Evolutionary conservation across 164 flowering plant genomes (phyloP), one percentile per base, ranked within the genome.

Genomic region (Umbilicus rupestris): DNA sequence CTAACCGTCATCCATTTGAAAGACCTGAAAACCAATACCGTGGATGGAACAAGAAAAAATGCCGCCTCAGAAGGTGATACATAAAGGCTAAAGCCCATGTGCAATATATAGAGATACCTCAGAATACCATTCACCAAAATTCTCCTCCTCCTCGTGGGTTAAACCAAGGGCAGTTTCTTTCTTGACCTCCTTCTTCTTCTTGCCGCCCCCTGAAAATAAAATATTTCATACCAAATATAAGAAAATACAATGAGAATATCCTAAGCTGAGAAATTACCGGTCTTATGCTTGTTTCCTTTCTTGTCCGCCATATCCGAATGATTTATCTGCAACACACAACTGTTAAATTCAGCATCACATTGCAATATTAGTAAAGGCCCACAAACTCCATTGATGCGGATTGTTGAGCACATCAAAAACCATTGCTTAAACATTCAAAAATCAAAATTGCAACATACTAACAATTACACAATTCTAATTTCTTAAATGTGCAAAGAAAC

Each of bases 81-180:
- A 55, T 14, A 63, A n/a, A n/a, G n/a, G n/a, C n/a, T n/a, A n/a
- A 39, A 8, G 15, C 17, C 4, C 65, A 35, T 10, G 41, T 41
- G 1, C 17, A 63, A 17, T 26, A 14, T 63, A 4, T 17, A 14
- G 63, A 31, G 49, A 55, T 80, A 92, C 98, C 96, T 93, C 97
- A n/a, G 96, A 85, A 68, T 93, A 93, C 97, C 98, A 93, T 64
- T 93, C 98, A 49, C 97, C 98, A 49, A 93, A 93, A 73, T 90
- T 90, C 17, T 84, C 98, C 70, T 90, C 94, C 73, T 90, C 90
- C 78, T 82, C 84, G 55, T 77, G 17, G n/a, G 96, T 66, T 10
- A 92, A 80, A 9, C 96, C 93, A n/a, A 92, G 81, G 1, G 96
- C 97, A 57, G 94, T 93, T 79, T 90, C 98, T 42, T 90, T 90